phyloP scores from a whole-genome alignment of 164 flowering plant genomes.

The Dillenia turbinata region DNA sequence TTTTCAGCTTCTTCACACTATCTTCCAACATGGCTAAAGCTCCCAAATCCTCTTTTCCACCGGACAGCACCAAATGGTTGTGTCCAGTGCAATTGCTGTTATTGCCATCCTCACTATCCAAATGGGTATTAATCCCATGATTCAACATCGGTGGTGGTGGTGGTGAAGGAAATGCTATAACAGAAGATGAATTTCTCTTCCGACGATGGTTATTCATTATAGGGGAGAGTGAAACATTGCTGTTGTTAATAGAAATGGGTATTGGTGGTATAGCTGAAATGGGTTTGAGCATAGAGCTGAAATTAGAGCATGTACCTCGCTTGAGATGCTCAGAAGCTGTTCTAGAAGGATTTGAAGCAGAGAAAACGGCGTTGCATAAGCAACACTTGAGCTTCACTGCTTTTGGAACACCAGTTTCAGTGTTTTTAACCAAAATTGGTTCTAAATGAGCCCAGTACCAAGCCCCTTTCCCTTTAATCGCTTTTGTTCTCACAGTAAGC shows the following conservation, averaged over 20 bases:
- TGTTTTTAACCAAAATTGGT: slow-evolving; percentile 38
- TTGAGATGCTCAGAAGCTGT: slow-evolving; percentile 71
- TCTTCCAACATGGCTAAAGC: slow-evolving; percentile 41
- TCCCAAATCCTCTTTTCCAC: slow-evolving; percentile 42
- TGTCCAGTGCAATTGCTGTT: slow-evolving; percentile 10
- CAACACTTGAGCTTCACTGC: slow-evolving; percentile 51
- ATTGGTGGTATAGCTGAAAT: slow-evolving; percentile 21
- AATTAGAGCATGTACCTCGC: slow-evolving; percentile 55
- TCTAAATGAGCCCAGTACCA: slow-evolving; percentile 65
- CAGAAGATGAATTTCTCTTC: too few species aligned
- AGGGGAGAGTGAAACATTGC: too few species aligned
- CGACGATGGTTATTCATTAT: too few species aligned
- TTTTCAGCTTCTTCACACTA: slow-evolving; percentile 45
- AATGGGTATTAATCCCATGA: too few species aligned
- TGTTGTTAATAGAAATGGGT: background rate
- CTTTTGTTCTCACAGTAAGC: slow-evolving; percentile 44
- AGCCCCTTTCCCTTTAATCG: slow-evolving; percentile 69
- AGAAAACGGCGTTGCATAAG: slow-evolving; percentile 45
- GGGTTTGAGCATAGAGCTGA: slow-evolving; percentile 24
- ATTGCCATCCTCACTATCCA: slow-evolving; percentile 3
- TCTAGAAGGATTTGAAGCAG: slow-evolving; percentile 54
- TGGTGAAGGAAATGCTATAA: too few species aligned
- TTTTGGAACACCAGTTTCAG: slow-evolving; percentile 43
- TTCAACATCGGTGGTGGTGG: too few species aligned
- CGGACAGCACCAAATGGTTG: slow-evolving; percentile 28